Evolutionary conservation across 371 early-diverging fungal genomes (phyloP).

Genomic region (Mortierella sp.): DNA sequence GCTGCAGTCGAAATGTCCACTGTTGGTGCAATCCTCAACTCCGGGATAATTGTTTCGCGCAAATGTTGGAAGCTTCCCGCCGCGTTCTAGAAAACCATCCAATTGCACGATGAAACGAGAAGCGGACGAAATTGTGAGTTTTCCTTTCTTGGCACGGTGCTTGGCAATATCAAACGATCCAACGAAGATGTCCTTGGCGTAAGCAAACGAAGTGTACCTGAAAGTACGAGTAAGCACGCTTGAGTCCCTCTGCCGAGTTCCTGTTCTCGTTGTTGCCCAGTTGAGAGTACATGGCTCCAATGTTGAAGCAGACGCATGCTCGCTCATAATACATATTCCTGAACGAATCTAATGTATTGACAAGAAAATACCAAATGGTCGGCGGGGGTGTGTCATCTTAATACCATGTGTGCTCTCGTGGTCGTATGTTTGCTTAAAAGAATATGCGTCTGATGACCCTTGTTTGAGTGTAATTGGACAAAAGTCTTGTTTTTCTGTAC

Average conservation of each 20-base stretch:
- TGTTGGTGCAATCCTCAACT: conserved; percentile 68
- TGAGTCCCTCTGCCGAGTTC: conserved; percentile 77
- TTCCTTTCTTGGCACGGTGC: background rate
- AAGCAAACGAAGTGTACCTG: conserved; percentile 65
- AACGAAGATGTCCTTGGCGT: background rate
- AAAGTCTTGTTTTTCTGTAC: background rate
- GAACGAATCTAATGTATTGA: conserved; percentile 26
- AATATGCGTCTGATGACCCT: background rate
- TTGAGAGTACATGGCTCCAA: conserved; percentile 87
- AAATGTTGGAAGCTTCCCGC: conserved; percentile 85
- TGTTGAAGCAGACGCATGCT: conserved; percentile 86
- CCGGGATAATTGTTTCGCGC: conserved; percentile 68
- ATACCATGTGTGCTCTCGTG: background rate
- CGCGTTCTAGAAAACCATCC: conserved; percentile 65
- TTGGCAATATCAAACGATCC: background rate
- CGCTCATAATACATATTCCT: conserved; percentile 87
- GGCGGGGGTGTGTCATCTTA: background rate
- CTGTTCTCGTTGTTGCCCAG: conserved; percentile 77
- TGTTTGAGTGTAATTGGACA: background rate
- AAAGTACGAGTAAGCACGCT: conserved; percentile 80
- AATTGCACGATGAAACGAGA: background rate
- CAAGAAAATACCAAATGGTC: background rate
- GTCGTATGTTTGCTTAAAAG: background rate
- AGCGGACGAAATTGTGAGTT: conserved; percentile 4
- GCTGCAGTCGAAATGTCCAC: conserved; percentile 71